These are phyloP conservation scores for Aristolochia californica DNA, from an alignment of 164 flowering plant species.

Conservation along the genomic window DNA sequence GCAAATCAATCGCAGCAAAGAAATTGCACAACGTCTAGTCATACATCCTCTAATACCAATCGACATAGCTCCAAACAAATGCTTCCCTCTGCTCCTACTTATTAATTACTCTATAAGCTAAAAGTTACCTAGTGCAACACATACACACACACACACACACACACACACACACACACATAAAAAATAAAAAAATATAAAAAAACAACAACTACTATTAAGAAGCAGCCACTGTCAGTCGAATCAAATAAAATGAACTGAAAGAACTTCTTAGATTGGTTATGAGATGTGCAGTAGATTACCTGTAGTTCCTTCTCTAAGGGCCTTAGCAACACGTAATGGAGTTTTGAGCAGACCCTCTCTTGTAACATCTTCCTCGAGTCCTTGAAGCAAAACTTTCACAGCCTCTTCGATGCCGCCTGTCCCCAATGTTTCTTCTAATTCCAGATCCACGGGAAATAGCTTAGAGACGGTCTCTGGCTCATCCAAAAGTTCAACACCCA, in stretches of 20 bases:
- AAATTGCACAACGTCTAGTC: no score
- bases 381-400: conserved; percentile 68
- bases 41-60: no score
- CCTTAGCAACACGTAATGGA: conserved; percentile 87
- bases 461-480: conserved; percentile 47
- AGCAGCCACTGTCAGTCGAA: no score
- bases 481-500: conserved; percentile 49
- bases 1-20: no score
- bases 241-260: background rate
- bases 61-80: no score
- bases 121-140: background rate
- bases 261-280: background rate
- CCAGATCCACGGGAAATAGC: conserved; percentile 20
- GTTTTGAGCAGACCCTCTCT: conserved; percentile 88
- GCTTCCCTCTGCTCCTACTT: no score
- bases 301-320: conserved; percentile 78
- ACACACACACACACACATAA: no score
- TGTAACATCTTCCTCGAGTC: conserved; percentile 71
- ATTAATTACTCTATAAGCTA: no score
- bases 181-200: no score
- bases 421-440: conserved; percentile 30
- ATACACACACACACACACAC: no score
- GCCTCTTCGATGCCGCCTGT: conserved; percentile 51
- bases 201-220: no score
- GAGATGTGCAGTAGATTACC: conserved; percentile 28